Percentiles rank a stretch among this genome's conserved stretches.
Conservation (phyloP, 2,329 filamentous ascomycete genomes). For the Curvularia spicifera region DNA sequence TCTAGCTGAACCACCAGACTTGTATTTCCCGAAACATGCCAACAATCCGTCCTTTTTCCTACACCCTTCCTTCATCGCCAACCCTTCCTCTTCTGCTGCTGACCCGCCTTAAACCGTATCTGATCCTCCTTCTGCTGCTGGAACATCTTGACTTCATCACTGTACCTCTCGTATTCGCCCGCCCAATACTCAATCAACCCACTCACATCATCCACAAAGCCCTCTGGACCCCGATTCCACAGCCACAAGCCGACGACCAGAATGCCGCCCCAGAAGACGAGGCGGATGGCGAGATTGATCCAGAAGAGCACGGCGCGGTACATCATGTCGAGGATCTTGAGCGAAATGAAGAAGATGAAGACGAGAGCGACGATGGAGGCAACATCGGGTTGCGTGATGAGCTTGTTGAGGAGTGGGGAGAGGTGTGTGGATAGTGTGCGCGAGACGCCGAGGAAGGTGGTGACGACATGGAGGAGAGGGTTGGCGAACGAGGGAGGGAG, state of each 20-base stretch:
- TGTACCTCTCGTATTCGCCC: slow-evolving; percentile 48
- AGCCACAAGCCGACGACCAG: slow-evolving; percentile 62
- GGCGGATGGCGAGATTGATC: slow-evolving; percentile 68
- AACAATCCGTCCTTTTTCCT: background rate
- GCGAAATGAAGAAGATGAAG: slow-evolving; percentile 66
- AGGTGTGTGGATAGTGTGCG: slow-evolving; percentile 40
- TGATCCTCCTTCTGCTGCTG: slow-evolving; percentile 35
- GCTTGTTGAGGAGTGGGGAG: slow-evolving; percentile 36
- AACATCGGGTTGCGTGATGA: slow-evolving; percentile 52
- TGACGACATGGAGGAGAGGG: slow-evolving; percentile 39
- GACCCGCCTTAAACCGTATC: slow-evolving; percentile 31
- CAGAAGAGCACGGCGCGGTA: slow-evolving; percentile 78
- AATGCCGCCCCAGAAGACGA: slow-evolving; percentile 70
- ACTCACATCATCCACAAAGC: slow-evolving; percentile 65
- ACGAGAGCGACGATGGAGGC: slow-evolving; percentile 63
- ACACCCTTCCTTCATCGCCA: slow-evolving; percentile 18
- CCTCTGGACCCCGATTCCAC: slow-evolving; percentile 68
- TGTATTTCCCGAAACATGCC: background rate
- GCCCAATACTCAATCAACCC: slow-evolving; percentile 47
- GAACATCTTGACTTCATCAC: slow-evolving; percentile 36
- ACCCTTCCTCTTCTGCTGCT: slow-evolving; percentile 23
- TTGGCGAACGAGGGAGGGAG: slow-evolving; percentile 42
- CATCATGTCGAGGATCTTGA: slow-evolving; percentile 71
- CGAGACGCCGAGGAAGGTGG: slow-evolving; percentile 37
- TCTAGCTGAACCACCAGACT: background rate